Conservation (phyloP, 345 rosid genomes). For the Arabidopsis arenosa region DNA sequence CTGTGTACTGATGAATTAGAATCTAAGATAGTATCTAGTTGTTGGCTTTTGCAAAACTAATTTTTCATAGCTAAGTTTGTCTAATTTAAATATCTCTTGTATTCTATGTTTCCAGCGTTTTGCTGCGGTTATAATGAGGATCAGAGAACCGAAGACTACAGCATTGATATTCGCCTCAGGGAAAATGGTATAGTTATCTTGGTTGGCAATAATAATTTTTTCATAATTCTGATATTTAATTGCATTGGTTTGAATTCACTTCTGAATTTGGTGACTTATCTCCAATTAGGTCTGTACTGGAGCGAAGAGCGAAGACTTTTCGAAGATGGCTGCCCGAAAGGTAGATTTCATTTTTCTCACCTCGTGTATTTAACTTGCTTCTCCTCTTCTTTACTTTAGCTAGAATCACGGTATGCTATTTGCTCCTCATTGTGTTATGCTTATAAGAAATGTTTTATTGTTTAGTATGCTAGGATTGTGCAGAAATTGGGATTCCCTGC, state of each 20-base stretch:
- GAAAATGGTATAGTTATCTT: slow-evolving; percentile 42
- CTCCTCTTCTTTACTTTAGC: neutral
- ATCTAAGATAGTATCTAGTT: neutral
- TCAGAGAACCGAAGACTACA: slow-evolving; percentile 76
- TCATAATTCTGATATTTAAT: neutral
- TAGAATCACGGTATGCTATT: neutral
- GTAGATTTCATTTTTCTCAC: slow-evolving; percentile 2
- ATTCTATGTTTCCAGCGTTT: slow-evolving; percentile 56
- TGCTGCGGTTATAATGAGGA: slow-evolving; percentile 85
- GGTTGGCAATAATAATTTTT: neutral
- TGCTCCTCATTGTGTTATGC: neutral
- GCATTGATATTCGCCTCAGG: slow-evolving; percentile 78
- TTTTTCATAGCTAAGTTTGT: neutral
- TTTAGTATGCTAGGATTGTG: slow-evolving; percentile 74
- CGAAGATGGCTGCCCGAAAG: slow-evolving; percentile 80
- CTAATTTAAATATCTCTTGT: neutral
- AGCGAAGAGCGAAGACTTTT: slow-evolving; percentile 81
- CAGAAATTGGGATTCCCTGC: slow-evolving; percentile 90
- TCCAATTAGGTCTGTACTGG: slow-evolving; percentile 75
- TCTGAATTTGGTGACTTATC: slow-evolving; percentile 8
- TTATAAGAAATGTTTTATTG: slow-evolving; percentile 26
- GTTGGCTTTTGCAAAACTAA: slow-evolving; percentile 10
- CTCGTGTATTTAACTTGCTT: slow-evolving; percentile 1
- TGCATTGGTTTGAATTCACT: slow-evolving; percentile 7
- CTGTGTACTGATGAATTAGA: neutral